Conservation (phyloP, 208 protist species). For the Endotrypanum monterogeii region DNA sequence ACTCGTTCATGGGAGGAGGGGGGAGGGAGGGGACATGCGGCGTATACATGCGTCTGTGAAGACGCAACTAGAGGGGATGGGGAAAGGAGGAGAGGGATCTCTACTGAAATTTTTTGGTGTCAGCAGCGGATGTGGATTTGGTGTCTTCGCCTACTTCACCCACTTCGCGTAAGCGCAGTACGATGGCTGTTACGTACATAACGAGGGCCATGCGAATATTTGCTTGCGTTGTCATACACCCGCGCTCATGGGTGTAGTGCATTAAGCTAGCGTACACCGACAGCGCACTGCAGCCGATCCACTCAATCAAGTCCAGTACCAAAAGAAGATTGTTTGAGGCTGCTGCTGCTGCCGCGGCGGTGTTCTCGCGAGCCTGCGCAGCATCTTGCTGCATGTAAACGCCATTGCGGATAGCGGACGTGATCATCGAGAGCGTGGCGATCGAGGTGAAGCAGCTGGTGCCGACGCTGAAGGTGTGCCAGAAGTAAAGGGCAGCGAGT, state of each 20-base stretch:
- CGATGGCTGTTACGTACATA: constrained; percentile 40
- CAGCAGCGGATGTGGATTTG: background rate
- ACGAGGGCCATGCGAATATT: constrained; percentile 50
- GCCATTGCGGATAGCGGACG: constrained; percentile 29
- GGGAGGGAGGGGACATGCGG: background rate
- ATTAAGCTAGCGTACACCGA: constrained; percentile 47
- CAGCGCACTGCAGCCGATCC: constrained; percentile 32
- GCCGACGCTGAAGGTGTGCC: constrained; percentile 57
- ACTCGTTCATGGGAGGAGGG: background rate
- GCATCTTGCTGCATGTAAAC: constrained; percentile 26
- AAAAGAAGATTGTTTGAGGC: constrained; percentile 11
- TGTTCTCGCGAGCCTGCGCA: constrained; percentile 18
- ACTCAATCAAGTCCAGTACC: constrained; percentile 36
- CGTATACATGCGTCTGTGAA: background rate
- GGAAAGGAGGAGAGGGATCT: background rate
- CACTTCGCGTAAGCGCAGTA: constrained; percentile 34
- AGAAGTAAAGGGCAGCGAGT: constrained; percentile 43
- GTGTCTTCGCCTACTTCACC: constrained; percentile 15
- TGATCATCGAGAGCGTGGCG: constrained; percentile 33
- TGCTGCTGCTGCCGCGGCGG: constrained; percentile 13
- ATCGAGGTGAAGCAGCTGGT: constrained; percentile 36
- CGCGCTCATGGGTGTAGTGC: constrained; percentile 38
- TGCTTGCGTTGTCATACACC: constrained; percentile 47
- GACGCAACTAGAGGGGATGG: background rate
- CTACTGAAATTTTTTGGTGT: constrained; percentile 37